Evolutionary conservation across 306 rosid genomes (phyloP).

Genomic region (Senna siamea): DNA sequence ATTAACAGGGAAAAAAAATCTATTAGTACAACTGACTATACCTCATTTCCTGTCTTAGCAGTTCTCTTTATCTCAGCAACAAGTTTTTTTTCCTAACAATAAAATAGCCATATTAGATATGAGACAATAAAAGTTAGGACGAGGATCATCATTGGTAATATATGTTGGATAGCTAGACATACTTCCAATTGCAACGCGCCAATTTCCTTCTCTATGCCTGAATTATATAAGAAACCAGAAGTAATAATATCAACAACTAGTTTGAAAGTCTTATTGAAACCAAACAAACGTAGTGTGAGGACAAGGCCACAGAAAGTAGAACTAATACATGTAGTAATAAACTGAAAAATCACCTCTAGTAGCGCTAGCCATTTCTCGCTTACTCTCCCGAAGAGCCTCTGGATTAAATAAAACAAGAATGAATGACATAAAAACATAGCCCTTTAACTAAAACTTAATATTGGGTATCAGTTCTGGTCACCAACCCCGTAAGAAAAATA

Average conservation of each 20-base stretch:
- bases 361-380: slow-evolving; percentile 85
- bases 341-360: slow-evolving; percentile 64
- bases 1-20: slow-evolving; percentile 15
- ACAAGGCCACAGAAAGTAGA: background rate
- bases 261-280: background rate
- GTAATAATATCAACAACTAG: background rate
- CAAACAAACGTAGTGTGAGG: background rate
- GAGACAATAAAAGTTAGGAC: slow-evolving; percentile 22
- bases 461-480: background rate
- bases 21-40: slow-evolving; percentile 39
- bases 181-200: slow-evolving; percentile 91
- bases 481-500: background rate
- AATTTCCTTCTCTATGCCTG: slow-evolving; percentile 97
- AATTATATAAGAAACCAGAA: slow-evolving; percentile 12
- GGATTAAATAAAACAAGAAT: slow-evolving; percentile 37
- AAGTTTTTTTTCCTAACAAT: slow-evolving; percentile 82
- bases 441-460: background rate
- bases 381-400: slow-evolving; percentile 98
- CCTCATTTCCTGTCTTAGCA: slow-evolving; percentile 96
- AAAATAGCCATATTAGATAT: slow-evolving; percentile 38
- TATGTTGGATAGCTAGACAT: slow-evolving; percentile 39
- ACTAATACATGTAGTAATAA: background rate
- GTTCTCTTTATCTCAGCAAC: slow-evolving; percentile 97
- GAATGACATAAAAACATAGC: slow-evolving; percentile 11
- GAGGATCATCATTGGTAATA: slow-evolving; percentile 6